Base-by-base conservation (phyloP, 768 basidiomycete genomes). In the Daedaleopsis sinensis region DNA sequence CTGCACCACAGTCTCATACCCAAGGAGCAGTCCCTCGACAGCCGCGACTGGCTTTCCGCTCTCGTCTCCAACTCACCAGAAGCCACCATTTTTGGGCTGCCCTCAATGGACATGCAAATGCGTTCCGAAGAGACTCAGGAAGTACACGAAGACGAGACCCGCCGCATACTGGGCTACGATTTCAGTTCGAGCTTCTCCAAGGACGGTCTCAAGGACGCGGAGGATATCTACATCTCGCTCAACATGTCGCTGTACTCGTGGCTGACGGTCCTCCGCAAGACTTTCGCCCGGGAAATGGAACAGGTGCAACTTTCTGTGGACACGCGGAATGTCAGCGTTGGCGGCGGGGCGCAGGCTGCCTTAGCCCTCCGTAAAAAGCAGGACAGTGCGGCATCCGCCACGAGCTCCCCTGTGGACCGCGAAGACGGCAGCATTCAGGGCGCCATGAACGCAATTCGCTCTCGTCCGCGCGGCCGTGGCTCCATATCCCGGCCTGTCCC, bases 21-120 rank as follows among this genome's bases (percentile, higher is more conserved):
- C 1, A 75, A 73, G 4, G 74, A 81, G 42, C 71, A 74, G 2
- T 65, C 76, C 42, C 66, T 70, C 9, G 80, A 83, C 52, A 81
- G 77, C 43, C 77, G 77, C 24, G 78, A 79, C 24, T 92, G 90
- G 89, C 73, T 92, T n/a, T 73, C 76, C 11, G 73, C 77, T 0
- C 75, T 93, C 5, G 78, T 89, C 65, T 84, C 84, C 67, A 81
- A 83, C 37, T 85, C 89, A 0, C 70, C 78, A 5, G 87, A 91
- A 65, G 86, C 90, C 0, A 91, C 79, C 23, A 92, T 94, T 55
- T 90, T 92, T 38, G 89, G 89, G 6, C 72, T 94, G 46, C 93
- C 93, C 3, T 83, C 89, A 2, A 93, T 94, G 90, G 82, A 80
- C 57, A 91, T 94, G 79, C 78, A 83, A 55, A 94, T 94, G 93